These are phyloP conservation scores for Pistacia vera DNA, from an alignment of 345 rosid species.

Conservation along the genomic window DNA sequence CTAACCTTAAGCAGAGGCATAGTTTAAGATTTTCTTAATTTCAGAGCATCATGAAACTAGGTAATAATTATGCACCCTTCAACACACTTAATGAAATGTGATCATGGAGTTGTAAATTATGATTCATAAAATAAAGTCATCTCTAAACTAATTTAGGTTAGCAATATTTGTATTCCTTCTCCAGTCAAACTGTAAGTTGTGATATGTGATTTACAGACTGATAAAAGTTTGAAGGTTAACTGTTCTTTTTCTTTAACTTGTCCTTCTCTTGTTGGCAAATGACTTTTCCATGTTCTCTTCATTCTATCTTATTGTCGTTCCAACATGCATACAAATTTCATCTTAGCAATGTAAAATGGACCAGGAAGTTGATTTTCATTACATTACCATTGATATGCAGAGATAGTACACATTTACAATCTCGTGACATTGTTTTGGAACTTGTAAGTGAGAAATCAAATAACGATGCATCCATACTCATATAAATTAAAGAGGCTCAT, in stretches of 20 bases:
- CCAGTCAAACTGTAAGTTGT: neutral
- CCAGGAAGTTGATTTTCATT: neutral
- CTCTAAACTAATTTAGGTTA: neutral
- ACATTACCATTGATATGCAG: neutral
- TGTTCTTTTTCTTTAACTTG: neutral
- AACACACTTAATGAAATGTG: neutral
- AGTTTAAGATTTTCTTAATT: slow-evolving; percentile 1
- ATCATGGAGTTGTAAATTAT: neutral
- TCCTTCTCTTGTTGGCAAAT: neutral
- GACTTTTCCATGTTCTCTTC: neutral
- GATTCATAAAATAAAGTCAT: neutral
- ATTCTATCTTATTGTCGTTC: neutral
- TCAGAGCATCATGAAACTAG: neutral
- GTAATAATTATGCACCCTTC: neutral
- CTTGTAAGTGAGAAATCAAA: neutral
- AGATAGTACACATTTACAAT: neutral
- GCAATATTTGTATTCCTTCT: neutral
- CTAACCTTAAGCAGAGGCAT: neutral
- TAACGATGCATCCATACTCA: neutral
- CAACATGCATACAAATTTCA: neutral
- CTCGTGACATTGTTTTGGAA: neutral
- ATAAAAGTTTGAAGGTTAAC: neutral
- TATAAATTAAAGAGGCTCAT: neutral
- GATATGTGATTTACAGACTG: slow-evolving; percentile 1
- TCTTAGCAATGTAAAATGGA: neutral